phyloP scores from a whole-genome alignment of 176 grass and related monocot species.

The Triticum monococcum region DNA sequence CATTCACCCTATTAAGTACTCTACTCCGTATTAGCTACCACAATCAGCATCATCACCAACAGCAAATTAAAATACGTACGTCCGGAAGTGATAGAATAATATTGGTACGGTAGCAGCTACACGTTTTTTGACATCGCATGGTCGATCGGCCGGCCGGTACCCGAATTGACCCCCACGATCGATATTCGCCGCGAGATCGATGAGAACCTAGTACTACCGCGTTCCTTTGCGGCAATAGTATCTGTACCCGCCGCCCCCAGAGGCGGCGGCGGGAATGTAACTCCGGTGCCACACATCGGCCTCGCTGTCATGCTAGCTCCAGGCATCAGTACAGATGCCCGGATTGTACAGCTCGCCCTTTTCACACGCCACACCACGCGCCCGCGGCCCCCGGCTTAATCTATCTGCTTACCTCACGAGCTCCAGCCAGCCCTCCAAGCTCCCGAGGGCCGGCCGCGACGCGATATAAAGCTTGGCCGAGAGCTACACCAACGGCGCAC shows the following conservation, averaged over 20 bases:
- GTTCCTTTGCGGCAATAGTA: neutral
- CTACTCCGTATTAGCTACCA: neutral
- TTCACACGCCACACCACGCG: neutral
- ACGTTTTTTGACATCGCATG: neutral
- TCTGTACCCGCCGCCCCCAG: neutral
- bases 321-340: conserved; percentile 20
- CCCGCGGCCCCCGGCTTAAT: neutral
- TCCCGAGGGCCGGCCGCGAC: conserved; percentile 11
- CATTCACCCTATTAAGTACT: neutral
- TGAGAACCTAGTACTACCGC: conserved; percentile 28
- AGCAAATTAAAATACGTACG: too few relatives aligned
- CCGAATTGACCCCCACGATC: neutral
- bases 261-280: neutral
- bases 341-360: neutral
- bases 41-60: neutral
- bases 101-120: neutral
- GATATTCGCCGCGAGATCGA: too few relatives aligned
- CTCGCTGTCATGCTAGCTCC: conserved; percentile 14
- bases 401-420: neutral
- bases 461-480: conserved; percentile 32
- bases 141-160: neutral
- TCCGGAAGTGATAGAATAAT: neutral
- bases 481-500: conserved; percentile 35
- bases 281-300: neutral
- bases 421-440: neutral